Evolutionary conservation across 2,329 filamentous ascomycete genomes (phyloP), one percentile per base, ranked within the genome.

Genomic region (Triangularia setosa): DNA sequence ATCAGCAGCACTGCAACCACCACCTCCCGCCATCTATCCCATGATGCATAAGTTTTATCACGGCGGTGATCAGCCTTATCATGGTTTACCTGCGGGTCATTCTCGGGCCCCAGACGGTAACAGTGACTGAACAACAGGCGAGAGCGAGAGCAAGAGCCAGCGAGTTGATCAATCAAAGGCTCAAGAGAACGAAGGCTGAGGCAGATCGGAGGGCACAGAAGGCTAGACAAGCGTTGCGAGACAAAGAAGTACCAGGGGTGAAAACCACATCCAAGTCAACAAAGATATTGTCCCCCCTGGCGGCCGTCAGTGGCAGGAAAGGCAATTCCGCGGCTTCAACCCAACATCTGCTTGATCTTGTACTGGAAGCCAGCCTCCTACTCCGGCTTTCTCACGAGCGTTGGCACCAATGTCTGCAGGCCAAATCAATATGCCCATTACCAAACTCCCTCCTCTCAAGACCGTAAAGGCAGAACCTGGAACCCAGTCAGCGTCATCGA

Each of bases 351-450:
- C 40, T 48, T n/a, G n/a, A 48, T 21, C 7, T 48, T 21, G n/a
- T 14, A 23, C 40, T 9, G 40, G 5, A 33, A 33, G 11, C 11
- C 30, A 33, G 30, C 30, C 30, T 33, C 30, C n/a, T 2, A 48
- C 40, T 48, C 40, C 40, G 18, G 40, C 40, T 21, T 21, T n/a
- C 8, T 55, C 57, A 14, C 35, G 60, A 30, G 59, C 33, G 5
- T 48, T 69, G 7, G 54, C 30, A 2, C 52, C 58, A n/a, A 30
- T 64, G 21, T 69, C 64, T 6, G 44, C 61, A 1, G 66, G 60
- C 21, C 61, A 61, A 9, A 55, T 30, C 8, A 24, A 55, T 27
- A 27, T 12, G 9, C 30, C 57, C 4, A 63, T n/a, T 11, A 35
- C 48, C 53, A 64, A 64, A 21, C 14, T 24, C 24, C 23, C 52